phyloP scores from a whole-genome alignment of 2,329 filamentous ascomycete species.

The Colletotrichum lentis region DNA sequence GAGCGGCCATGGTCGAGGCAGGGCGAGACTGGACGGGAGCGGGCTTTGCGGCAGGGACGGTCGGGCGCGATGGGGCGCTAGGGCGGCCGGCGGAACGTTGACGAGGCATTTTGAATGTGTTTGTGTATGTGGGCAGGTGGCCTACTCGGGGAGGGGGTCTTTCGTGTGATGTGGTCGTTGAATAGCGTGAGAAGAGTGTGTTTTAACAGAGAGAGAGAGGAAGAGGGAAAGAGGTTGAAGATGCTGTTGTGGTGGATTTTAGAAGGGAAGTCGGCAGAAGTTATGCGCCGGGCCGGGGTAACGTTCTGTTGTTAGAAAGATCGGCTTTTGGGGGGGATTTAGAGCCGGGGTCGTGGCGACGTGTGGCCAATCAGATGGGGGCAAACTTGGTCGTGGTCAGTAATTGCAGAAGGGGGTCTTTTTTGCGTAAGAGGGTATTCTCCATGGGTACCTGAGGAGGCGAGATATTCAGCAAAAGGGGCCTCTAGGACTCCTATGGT shows the following conservation, averaged over 20 bases:
- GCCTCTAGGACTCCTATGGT: too few species aligned
- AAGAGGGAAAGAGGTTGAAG: constrained; percentile 39
- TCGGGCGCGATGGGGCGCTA: constrained; percentile 69
- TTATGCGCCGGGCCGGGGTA: constrained; percentile 28
- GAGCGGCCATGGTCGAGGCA: constrained; percentile 71
- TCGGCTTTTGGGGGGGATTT: constrained; percentile 23
- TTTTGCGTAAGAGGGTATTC: not conserved
- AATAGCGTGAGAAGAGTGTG: not conserved
- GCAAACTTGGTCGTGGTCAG: constrained; percentile 27
- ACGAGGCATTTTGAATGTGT: constrained; percentile 72
- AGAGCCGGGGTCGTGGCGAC: constrained; percentile 24
- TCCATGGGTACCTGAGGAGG: not conserved
- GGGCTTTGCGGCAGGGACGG: constrained; percentile 65
- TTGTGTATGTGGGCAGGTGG: constrained; percentile 24
- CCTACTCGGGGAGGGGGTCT: constrained; percentile 19
- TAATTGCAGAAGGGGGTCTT: constrained; percentile 15
- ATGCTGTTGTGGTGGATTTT: constrained; percentile 40
- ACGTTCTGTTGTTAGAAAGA: constrained; percentile 12
- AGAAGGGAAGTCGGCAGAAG: constrained; percentile 37
- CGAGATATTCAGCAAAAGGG: not conserved
- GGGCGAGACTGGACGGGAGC: constrained; percentile 72
- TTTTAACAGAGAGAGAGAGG: constrained; percentile 40
- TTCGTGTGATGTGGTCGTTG: not conserved
- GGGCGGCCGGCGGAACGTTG: constrained; percentile 71
- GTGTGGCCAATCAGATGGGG: constrained; percentile 27